Evolutionary conservation across 1,139 yeast genomes (phyloP).

Genomic region (Pneumocystis canis): DNA sequence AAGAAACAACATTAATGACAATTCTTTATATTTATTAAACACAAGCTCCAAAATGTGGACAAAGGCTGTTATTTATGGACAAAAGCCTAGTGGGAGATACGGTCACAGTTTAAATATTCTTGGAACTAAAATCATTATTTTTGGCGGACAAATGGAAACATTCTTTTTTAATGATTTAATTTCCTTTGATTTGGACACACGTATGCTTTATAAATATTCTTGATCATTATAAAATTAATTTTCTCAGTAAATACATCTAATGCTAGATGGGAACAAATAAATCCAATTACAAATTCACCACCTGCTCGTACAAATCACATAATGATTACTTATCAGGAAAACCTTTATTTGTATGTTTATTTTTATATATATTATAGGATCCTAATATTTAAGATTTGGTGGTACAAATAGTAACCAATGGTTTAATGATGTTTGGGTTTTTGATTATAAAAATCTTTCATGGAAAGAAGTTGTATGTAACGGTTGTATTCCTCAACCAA

Average conservation of each 20-base stretch:
- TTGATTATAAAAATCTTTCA: slow-evolving; percentile 49
- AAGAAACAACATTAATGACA: slow-evolving; percentile 64
- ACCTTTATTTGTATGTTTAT: slow-evolving; percentile 41
- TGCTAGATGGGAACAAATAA: slow-evolving; percentile 69
- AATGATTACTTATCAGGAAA: slow-evolving; percentile 65
- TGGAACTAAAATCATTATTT: slow-evolving; percentile 64
- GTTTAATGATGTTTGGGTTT: slow-evolving; percentile 68
- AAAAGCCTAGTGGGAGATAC: slow-evolving; percentile 80
- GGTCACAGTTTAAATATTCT: slow-evolving; percentile 69
- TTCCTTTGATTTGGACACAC: slow-evolving; percentile 68
- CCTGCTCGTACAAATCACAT: slow-evolving; percentile 90
- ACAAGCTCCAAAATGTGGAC: slow-evolving; percentile 34
- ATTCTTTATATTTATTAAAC: slow-evolving; percentile 75
- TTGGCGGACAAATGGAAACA: slow-evolving; percentile 93
- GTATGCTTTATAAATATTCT: not conserved
- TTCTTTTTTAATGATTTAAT: slow-evolving; percentile 73
- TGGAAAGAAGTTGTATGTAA: slow-evolving; percentile 44
- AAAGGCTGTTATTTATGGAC: slow-evolving; percentile 34
- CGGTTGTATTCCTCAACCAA: slow-evolving; percentile 65
- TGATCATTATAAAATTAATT: not conserved
- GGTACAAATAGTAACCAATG: slow-evolving; percentile 71
- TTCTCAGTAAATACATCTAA: slow-evolving; percentile 36
- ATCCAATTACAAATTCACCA: slow-evolving; percentile 45
- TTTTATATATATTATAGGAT: slow-evolving; percentile 18
- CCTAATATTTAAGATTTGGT: slow-evolving; percentile 41